Evolutionary conservation across 2,329 filamentous ascomycete genomes (phyloP).

Genomic region (Sphaerostilbella broomeana): DNA sequence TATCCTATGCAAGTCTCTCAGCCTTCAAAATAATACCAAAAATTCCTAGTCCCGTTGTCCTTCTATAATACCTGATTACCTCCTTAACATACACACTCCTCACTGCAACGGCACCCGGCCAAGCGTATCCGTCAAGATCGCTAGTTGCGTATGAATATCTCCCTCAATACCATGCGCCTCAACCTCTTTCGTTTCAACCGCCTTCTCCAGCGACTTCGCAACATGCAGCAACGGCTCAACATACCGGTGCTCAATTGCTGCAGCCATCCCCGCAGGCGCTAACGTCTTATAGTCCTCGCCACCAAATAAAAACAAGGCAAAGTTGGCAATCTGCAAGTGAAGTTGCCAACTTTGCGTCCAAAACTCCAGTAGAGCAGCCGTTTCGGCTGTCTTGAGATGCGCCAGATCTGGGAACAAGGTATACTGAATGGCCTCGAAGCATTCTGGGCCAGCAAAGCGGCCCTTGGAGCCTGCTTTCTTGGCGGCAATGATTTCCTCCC

Average conservation of each 20-base stretch:
- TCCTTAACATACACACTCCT: too few relatives aligned
- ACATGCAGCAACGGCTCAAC: slow-evolving; percentile 45
- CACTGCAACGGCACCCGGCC: slow-evolving; percentile 35
- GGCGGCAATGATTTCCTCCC: slow-evolving; percentile 53
- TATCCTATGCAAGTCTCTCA: too few relatives aligned
- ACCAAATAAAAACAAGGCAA: slow-evolving; percentile 50
- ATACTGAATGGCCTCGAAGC: slow-evolving; percentile 55
- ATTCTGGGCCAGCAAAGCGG: slow-evolving; percentile 46
- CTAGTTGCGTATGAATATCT: slow-evolving; percentile 33
- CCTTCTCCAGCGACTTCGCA: slow-evolving; percentile 30
- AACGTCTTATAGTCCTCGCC: slow-evolving; percentile 39
- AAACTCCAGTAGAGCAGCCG: slow-evolving; percentile 42
- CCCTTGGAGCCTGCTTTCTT: slow-evolving; percentile 25
- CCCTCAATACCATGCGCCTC: slow-evolving; percentile 26
- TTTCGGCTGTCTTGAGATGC: slow-evolving; percentile 36
- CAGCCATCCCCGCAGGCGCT: slow-evolving; percentile 50
- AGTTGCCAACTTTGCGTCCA: slow-evolving; percentile 47
- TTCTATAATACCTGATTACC: too few relatives aligned
- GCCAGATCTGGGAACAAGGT: slow-evolving; percentile 52
- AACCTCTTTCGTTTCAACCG: slow-evolving; percentile 26
- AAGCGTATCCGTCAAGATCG: slow-evolving; percentile 38
- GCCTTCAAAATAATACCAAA: too few relatives aligned
- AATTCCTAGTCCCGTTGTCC: too few relatives aligned
- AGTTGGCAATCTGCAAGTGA: slow-evolving; percentile 54
- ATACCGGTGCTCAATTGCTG: slow-evolving; percentile 53